phyloP scores from a whole-genome alignment of 208 protist genomes.

The Acanthamoeba lenticulata region DNA sequence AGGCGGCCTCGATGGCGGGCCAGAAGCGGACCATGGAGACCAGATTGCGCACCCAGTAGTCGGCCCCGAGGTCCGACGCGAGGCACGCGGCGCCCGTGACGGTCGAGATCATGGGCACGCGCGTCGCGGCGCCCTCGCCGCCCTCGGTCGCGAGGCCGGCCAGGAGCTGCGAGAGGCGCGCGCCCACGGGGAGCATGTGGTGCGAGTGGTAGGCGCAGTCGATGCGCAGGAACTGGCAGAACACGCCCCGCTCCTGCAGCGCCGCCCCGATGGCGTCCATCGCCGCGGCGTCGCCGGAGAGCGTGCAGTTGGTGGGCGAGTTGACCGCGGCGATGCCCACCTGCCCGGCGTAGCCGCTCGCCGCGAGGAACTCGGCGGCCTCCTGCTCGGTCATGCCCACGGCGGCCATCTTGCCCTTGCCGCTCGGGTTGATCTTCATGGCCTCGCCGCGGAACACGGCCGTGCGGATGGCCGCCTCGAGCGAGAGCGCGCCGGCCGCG shows the following conservation, averaged over 20 bases:
- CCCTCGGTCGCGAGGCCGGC: neutral
- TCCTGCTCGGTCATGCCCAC: conserved; percentile 69
- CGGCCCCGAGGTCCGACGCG: conserved; percentile 4
- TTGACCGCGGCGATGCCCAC: conserved; percentile 38
- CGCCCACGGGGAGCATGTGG: conserved; percentile 47
- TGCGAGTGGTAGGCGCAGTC: conserved; percentile 54
- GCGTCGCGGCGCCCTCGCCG: neutral
- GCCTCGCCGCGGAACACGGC: neutral
- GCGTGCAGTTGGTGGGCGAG: neutral
- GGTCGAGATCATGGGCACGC: conserved; percentile 47
- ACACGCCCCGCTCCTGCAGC: conserved; percentile 25
- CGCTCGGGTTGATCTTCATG: conserved; percentile 69
- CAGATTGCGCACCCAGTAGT: conserved; percentile 55
- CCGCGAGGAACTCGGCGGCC: conserved; percentile 3
- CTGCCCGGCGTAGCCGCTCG: neutral
- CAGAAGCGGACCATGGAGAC: conserved; percentile 57
- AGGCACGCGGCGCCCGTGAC: neutral
- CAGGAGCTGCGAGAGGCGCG: neutral
- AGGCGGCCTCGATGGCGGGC: conserved; percentile 25
- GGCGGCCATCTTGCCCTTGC: conserved; percentile 70
- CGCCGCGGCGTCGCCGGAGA: neutral
- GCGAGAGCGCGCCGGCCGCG: conserved; percentile 67
- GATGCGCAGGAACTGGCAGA: conserved; percentile 38
- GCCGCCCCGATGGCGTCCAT: conserved; percentile 6
- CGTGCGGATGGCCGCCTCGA: conserved; percentile 71